Evolutionary conservation across 1,284 basidiomycete species (phyloP).

Genomic region (Spongispora temasekensis): DNA sequence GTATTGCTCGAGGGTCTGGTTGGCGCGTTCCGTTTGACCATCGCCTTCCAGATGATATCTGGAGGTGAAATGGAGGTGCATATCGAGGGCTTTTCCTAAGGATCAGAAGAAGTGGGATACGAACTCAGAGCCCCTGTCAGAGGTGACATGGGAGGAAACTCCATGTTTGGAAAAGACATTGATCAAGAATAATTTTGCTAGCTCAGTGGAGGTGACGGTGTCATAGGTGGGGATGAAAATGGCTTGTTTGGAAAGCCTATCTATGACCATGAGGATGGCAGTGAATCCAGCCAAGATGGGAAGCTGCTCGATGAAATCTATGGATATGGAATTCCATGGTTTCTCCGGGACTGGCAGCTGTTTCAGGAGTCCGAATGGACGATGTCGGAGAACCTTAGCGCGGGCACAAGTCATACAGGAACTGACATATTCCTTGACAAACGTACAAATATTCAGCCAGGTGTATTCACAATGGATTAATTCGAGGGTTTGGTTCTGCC

Average conservation of each 20-base stretch:
- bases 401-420: neutral
- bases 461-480: neutral
- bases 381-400: neutral
- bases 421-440: neutral
- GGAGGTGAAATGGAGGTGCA: neutral
- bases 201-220: neutral
- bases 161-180: too few species aligned
- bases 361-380: neutral
- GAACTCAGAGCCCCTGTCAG: too few species aligned
- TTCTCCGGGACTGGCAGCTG: neutral
- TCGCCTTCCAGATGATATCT: neutral
- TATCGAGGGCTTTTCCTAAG: too few species aligned
- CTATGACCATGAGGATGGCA: neutral
- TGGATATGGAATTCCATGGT: neutral
- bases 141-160: too few species aligned
- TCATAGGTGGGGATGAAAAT: too few species aligned
- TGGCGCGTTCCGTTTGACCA: neutral
- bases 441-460: neutral
- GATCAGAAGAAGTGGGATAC: too few species aligned
- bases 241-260: too few species aligned
- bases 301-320: neutral
- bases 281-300: neutral
- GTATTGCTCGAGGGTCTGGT: too few species aligned
- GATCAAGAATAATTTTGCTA: too few species aligned
- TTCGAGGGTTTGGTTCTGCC: neutral